Base-by-base conservation (phyloP, 129 eudicot species). In the carrot (Daucus carota) region DNA sequence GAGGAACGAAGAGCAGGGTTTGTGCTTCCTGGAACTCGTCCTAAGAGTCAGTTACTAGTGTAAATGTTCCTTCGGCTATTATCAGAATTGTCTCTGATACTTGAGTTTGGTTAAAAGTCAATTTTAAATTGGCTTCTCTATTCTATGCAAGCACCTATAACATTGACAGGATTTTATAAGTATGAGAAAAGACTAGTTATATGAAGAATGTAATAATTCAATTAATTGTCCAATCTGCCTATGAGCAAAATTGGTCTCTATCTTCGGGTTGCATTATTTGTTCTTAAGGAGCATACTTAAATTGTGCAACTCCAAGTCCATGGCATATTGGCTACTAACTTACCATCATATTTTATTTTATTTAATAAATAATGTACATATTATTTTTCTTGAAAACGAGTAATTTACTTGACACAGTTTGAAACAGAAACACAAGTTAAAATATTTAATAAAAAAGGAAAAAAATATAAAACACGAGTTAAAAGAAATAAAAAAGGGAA, bases 1-100 rank as follows among this genome's bases (percentile, higher is more conserved):
- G 98, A 93, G 83, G 98, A 90, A 84, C 83, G 81, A 79, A 81
- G 98, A 78, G 95, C 92, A 34, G 98, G 96, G 28, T 90, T 84
- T 84, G 78, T 86, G 81, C 85, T 90, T 81, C 89, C 93, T 2
- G 70, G 44, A 75, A 33, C 87, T 66, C 84, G 66, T 78, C 71
- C 82, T 69, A 87, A 87, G 84, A 72, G 77, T 11, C 75, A 81
- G 14, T 63, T 75, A 73, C 87, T 81, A 75, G 79, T 83, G 71
- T 73, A 70, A 26, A 70, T 6, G 1, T 31, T 70, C n/a, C 46
- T 20, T 14, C 1, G 14, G 74, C 28, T 17, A 31, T 67, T 33
- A 5, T 82, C 70, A 28, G 38, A 13, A 63, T 5, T 63, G 70
- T 63, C 8, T 24, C 38, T 28, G 70, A 63, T 14, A 29, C 29